Base-by-base conservation (phyloP, 2,329 filamentous ascomycete genomes). In the Aspergillus caelatus region DNA sequence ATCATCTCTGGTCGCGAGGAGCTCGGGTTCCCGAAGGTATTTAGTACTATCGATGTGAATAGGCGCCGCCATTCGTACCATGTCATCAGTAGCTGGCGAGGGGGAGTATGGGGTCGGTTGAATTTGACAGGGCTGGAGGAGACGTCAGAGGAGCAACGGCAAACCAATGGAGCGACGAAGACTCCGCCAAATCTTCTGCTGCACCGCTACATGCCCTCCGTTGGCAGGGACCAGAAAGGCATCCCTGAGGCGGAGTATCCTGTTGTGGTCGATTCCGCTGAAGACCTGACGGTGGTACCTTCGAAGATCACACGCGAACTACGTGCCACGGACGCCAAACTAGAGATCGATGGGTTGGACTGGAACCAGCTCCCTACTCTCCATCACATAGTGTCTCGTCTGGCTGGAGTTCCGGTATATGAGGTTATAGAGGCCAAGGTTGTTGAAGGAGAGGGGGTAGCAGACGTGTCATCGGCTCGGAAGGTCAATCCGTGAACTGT, bases 1-100 rank as follows among this genome's bases (percentile, higher is more conserved):
- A 88, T 90, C 50, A 71, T 89, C 0, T 84, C 83, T 4, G 86
- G 85, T 0, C 77, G 86, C 1, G 87, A 89, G 54, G 87, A 89
- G 66, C 78, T 89, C 0, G 87, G 87, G 0, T 86, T 88, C 81
- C 85, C 86, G 0, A 89, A 88, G 74, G 65, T 88, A 0, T 87
- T 80, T 65, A 81, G 82, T n/a, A 75, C 81, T 0, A 79, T 88
- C 11, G 79, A 86, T 30, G 66, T 85, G 16, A 67, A 78, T 32
- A 71, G 75, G 48, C 71, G 75, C 26, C 68, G 65, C 19, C 70
- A 74, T 34, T 77, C 76, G 0, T 82, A 79, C 63, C 73, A 73
- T 5, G 66, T 84, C 30, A 74, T 71, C 11, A 79, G 80, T 2
- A 75, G 76, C 57, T 83, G 81, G 81, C 68, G 80, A 61, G 80